Conservation (phyloP, 148 eudicot species). For the Salicornia ramosissima region DNA sequence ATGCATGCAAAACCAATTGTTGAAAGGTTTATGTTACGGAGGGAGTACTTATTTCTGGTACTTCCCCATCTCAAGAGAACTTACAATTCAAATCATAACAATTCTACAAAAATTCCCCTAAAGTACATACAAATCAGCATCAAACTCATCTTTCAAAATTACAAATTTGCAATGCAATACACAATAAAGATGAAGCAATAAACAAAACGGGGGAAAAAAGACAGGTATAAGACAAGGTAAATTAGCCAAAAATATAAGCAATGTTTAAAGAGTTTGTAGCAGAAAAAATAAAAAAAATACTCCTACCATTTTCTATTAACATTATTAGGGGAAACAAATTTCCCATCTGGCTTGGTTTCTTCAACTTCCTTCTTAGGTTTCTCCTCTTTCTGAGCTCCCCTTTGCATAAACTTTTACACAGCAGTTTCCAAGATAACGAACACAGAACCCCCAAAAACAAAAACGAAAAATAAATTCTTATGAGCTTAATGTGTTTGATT, state of each 20-base stretch:
- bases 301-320: constrained; percentile 60
- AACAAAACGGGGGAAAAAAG: neutral
- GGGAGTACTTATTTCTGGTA: neutral
- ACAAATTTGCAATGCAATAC: too few species aligned
- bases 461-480: constrained; percentile 3
- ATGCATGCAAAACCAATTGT: too few species aligned
- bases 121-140: neutral
- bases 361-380: constrained; percentile 51
- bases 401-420: constrained; percentile 81
- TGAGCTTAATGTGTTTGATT: constrained; percentile 12
- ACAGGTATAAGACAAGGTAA: neutral
- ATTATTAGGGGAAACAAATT: constrained; percentile 42
- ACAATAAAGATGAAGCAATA: too few species aligned
- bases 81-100: neutral
- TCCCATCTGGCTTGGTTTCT: constrained; percentile 43
- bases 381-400: constrained; percentile 66
- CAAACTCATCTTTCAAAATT: neutral
- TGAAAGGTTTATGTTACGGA: too few species aligned
- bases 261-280: neutral
- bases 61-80: neutral
- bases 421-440: neutral
- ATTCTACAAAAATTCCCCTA: neutral
- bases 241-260: neutral
- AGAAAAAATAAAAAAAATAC: constrained; percentile 13
- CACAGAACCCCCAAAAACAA: neutral